Conservation (phyloP, 768 basidiomycete genomes). For the Leccinum longicurvipes region DNA sequence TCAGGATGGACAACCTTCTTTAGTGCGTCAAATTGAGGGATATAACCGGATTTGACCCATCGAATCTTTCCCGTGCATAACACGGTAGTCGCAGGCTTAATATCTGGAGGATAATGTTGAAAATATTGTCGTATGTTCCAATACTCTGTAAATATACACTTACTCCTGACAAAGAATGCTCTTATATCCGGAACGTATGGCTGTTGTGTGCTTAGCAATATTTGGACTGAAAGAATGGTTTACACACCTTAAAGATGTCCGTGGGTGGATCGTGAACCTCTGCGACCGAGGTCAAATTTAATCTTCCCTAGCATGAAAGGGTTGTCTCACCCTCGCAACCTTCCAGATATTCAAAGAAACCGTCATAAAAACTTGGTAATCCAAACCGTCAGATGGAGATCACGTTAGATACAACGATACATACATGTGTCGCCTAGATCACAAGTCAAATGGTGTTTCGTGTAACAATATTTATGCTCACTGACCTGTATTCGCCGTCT, state of each 20-base stretch:
- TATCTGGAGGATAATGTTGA: neutral
- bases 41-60: neutral
- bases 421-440: neutral
- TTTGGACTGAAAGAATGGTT: neutral
- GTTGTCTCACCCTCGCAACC: neutral
- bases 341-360: neutral
- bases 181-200: neutral
- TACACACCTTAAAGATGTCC: neutral
- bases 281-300: neutral
- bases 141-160: neutral
- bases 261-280: neutral
- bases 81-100: neutral
- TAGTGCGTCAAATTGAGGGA: neutral
- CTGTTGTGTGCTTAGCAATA: neutral
- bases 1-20: neutral
- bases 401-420: neutral
- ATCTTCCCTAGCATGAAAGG: neutral
- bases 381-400: neutral
- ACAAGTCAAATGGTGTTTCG: neutral
- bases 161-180: neutral
- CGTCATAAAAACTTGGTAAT: neutral
- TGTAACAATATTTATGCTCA: constrained; percentile 18
- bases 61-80: neutral
- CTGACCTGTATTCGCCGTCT: constrained; percentile 39
- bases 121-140: neutral